phyloP scores from a whole-genome alignment of 257 asterid species.

The Euphrasia confusa region DNA sequence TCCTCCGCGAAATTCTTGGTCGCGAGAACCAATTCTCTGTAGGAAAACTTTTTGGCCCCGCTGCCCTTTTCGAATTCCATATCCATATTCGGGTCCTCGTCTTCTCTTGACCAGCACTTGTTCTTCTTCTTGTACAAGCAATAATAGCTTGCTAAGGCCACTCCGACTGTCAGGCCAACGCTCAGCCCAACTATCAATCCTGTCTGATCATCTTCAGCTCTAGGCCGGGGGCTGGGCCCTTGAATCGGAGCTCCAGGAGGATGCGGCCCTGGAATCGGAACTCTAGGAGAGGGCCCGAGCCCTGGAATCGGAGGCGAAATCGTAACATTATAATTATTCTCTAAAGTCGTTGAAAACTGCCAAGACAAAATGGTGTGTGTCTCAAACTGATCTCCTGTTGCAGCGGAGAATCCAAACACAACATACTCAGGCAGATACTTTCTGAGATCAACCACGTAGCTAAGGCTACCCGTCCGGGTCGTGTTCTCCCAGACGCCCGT shows the following conservation, averaged over 20 bases:
- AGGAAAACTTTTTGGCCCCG: conserved; percentile 27
- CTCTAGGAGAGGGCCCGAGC: too few relatives aligned
- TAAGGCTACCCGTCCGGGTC: not conserved
- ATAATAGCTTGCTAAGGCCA: not conserved
- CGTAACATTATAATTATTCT: not conserved
- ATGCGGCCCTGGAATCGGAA: too few relatives aligned
- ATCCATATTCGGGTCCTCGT: conserved; percentile 6
- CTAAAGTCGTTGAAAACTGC: conserved; percentile 23
- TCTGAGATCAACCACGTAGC: conserved; percentile 24
- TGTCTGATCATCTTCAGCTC: not conserved
- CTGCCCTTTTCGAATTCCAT: conserved; percentile 27
- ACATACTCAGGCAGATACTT: conserved; percentile 35
- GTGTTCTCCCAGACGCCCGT: not conserved
- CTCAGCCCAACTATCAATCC: conserved; percentile 19
- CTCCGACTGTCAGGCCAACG: conserved; percentile 11
- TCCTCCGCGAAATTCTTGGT: conserved; percentile 21
- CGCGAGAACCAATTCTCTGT: conserved; percentile 18
- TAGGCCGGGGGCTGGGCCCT: not conserved
- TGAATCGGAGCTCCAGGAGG: not conserved
- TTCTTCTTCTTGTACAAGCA: not conserved
- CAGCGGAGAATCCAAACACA: conserved; percentile 34
- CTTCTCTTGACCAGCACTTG: not conserved
- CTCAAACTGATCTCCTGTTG: conserved; percentile 20
- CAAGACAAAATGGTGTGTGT: conserved; percentile 23
- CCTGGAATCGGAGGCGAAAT: not conserved